Base-by-base conservation (phyloP, 768 basidiomycete species). In the Russula emetica region DNA sequence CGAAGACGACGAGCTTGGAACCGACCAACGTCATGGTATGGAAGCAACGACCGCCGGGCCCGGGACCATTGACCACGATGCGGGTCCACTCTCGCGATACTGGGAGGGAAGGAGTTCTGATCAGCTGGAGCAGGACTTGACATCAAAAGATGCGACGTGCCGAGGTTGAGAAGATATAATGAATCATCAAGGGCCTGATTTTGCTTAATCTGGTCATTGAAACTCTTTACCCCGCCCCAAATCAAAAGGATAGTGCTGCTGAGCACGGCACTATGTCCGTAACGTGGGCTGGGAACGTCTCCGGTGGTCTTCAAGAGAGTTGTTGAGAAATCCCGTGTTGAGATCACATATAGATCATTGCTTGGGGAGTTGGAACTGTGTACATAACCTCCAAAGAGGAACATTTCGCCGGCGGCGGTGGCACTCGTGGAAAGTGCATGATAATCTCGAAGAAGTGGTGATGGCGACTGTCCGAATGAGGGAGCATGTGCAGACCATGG, bases 301-400 rank as follows among this genome's bases (percentile, higher is more conserved):
- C n/a, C n/a, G n/a, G n/a, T n/a, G n/a, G n/a, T n/a, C n/a, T n/a
- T n/a, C n/a, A n/a, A n/a, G n/a, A n/a, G n/a, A n/a, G n/a, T n/a
- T n/a, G n/a, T n/a, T n/a, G n/a, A n/a, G n/a, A n/a, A n/a, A n/a
- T n/a, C n/a, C n/a, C n/a, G n/a, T n/a, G n/a, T n/a, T n/a, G n/a
- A n/a, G n/a, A n/a, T n/a, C n/a, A n/a, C n/a, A n/a, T n/a, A n/a
- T n/a, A n/a, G 79, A 76, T 99, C 97, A 75, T 97, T 97, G 57
- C 87, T 83, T 40, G 94, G 87, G 9, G 83, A 34, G 1, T 34
- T 5, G 32, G 32, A 76, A 72, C 98, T 94, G 47, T 88, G 84
- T 20, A 98, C 94, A 64, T 98, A 88, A 67, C 97, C 97, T 65
- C 97, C 97, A 69, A 98, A 99, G 67, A 99, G 81, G 76, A 93